Evolutionary conservation across 768 basidiomycete species (phyloP).

Genomic region (Pholiota microspora): DNA sequence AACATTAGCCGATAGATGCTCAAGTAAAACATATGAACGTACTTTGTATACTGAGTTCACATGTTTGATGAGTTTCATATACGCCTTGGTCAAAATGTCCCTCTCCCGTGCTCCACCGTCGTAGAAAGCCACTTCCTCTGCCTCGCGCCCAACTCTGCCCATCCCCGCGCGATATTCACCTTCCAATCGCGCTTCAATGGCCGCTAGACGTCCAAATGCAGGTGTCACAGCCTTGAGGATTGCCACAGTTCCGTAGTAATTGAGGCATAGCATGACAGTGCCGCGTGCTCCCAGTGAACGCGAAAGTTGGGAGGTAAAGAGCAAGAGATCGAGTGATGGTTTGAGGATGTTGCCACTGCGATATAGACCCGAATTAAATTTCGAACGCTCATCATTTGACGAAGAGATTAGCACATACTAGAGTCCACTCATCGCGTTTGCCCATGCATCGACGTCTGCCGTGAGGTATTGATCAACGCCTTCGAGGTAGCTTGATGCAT

Average conservation of each 20-base stretch:
- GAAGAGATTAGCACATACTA: slow-evolving; percentile 61
- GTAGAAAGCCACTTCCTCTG: slow-evolving; percentile 97
- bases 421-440: slow-evolving; percentile 78
- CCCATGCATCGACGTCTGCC: slow-evolving; percentile 87
- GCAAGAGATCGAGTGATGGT: slow-evolving; percentile 83
- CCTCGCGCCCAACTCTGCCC: slow-evolving; percentile 80
- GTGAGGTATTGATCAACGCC: slow-evolving; percentile 93
- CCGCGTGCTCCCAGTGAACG: slow-evolving; percentile 86
- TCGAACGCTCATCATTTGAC: no score
- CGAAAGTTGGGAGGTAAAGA: slow-evolving; percentile 91
- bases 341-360: slow-evolving; percentile 89
- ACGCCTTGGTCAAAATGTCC: slow-evolving; percentile 76
- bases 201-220: slow-evolving; percentile 88
- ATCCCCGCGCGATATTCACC: slow-evolving; percentile 92
- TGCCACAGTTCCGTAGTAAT: slow-evolving; percentile 84
- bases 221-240: slow-evolving; percentile 86
- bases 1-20: not conserved
- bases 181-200: slow-evolving; percentile 81
- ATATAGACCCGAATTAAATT: not conserved
- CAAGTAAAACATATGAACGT: slow-evolving; percentile 9
- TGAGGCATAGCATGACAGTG: slow-evolving; percentile 72
- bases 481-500: slow-evolving; percentile 48
- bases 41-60: slow-evolving; percentile 92
- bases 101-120: slow-evolving; percentile 83
- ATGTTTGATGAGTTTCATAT: slow-evolving; percentile 79